phyloP scores from a whole-genome alignment of 2,329 filamentous ascomycete genomes.

The Botrytis pseudocinerea region DNA sequence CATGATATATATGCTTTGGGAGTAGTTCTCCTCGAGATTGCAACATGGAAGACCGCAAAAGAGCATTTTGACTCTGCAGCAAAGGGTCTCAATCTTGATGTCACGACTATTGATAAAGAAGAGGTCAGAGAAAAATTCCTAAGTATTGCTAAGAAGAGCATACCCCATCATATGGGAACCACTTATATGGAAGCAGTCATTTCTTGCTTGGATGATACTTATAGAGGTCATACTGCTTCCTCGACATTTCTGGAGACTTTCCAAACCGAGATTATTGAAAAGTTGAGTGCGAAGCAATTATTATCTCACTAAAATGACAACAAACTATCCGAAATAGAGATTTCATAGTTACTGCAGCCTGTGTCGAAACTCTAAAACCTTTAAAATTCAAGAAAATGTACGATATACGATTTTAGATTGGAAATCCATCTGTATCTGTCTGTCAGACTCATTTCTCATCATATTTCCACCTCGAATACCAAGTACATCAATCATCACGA shows the following conservation, averaged over 20 bases:
- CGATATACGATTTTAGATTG: background rate
- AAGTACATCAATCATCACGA: background rate
- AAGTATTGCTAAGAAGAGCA: background rate
- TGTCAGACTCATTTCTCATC: background rate
- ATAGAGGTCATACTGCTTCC: background rate
- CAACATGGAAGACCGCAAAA: background rate
- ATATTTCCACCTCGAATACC: background rate
- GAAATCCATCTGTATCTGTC: background rate
- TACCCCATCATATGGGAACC: background rate
- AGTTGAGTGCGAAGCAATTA: background rate
- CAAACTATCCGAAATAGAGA: background rate
- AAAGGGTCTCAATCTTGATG: background rate
- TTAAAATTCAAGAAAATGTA: background rate
- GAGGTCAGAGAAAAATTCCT: background rate
- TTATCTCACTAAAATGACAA: background rate
- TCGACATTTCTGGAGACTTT: background rate
- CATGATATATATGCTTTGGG: background rate
- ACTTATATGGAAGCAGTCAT: background rate
- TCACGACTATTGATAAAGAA: background rate
- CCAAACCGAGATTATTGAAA: background rate
- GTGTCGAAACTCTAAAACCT: background rate
- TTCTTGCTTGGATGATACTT: background rate
- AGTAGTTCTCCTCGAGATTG: background rate
- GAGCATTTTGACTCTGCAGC: background rate
- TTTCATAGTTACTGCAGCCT: background rate